Evolutionary conservation across 768 basidiomycete species (phyloP).

Genomic region (Collybia sordida): DNA sequence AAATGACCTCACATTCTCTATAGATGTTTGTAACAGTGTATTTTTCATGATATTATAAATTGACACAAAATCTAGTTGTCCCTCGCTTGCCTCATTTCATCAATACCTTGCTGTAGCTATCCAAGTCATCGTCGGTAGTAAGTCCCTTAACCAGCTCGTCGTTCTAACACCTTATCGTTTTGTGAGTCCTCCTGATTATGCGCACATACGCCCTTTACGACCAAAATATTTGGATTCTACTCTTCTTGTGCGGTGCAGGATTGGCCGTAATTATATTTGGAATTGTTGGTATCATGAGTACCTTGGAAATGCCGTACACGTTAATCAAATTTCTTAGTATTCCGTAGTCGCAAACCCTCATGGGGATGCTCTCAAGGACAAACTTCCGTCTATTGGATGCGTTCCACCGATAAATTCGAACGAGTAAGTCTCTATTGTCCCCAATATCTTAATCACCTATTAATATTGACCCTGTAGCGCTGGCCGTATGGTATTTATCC

Average conservation of each 20-base stretch:
- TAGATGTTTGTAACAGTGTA: constrained; percentile 4
- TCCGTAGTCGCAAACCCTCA: constrained; percentile 15
- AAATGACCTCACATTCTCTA: no score
- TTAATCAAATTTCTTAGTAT: constrained; percentile 15
- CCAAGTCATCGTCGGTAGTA: constrained; percentile 38
- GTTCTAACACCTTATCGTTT: background rate
- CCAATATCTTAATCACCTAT: background rate
- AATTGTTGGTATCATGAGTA: constrained; percentile 15
- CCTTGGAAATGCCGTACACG: background rate
- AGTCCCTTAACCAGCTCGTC: constrained; percentile 11
- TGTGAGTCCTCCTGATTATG: constrained; percentile 33
- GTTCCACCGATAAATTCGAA: constrained; percentile 16
- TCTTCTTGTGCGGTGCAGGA: constrained; percentile 21
- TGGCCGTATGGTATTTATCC: constrained; percentile 12
- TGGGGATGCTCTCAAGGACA: background rate
- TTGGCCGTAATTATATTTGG: constrained; percentile 27
- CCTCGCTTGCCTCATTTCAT: constrained; percentile 21
- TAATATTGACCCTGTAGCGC: constrained; percentile 6
- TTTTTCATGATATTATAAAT: background rate
- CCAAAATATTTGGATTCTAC: constrained; percentile 25
- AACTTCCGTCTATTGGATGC: constrained; percentile 16
- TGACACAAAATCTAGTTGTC: constrained; percentile 20
- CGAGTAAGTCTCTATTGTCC: constrained; percentile 14
- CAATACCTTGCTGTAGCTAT: constrained; percentile 30
- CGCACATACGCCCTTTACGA: constrained; percentile 42